Conservation (phyloP, 2,329 filamentous ascomycete species). For the Scolecobasidium constrictum region DNA sequence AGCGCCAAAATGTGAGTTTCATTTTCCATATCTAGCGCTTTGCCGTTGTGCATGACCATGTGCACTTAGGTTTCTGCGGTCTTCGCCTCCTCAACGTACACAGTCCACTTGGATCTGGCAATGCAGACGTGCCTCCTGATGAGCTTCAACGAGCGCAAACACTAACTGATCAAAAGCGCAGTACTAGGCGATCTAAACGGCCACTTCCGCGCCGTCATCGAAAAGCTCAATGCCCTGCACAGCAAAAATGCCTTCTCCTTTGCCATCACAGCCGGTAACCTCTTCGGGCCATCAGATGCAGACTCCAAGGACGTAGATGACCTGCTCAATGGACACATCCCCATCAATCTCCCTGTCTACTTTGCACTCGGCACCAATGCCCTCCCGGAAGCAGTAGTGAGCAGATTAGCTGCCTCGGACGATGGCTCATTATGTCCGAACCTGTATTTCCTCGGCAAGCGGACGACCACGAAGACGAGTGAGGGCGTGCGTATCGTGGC, state of each 20-base stretch:
- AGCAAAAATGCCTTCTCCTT: conserved; percentile 81
- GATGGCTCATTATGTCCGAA: conserved; percentile 78
- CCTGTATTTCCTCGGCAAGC: conserved; percentile 78
- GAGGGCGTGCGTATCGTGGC: conserved; percentile 83
- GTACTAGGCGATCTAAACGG: conserved; percentile 79
- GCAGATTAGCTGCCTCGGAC: conserved; percentile 60
- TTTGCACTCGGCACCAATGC: conserved; percentile 68
- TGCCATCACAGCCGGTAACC: conserved; percentile 71
- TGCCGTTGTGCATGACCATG: too few relatives aligned
- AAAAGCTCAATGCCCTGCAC: conserved; percentile 71
- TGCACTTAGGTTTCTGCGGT: too few relatives aligned
- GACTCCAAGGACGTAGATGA: conserved; percentile 49
- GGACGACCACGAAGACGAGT: conserved; percentile 76
- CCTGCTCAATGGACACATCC: conserved; percentile 61
- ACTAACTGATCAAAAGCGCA: too few relatives aligned
- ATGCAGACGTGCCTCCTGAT: too few relatives aligned
- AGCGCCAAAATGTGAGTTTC: conserved; percentile 7
- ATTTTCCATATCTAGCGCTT: too few relatives aligned
- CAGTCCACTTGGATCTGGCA: too few relatives aligned
- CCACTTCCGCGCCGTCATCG: conserved; percentile 62
- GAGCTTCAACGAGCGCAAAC: too few relatives aligned
- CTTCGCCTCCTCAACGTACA: too few relatives aligned
- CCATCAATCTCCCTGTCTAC: conserved; percentile 74
- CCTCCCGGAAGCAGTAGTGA: conserved; percentile 60
- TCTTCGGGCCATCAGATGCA: conserved; percentile 50